Evolutionary conservation across 495 filamentous ascomycete species (phyloP), one percentile per base, ranked within the genome.

Genomic region (Hypoxylon subgilvum): DNA sequence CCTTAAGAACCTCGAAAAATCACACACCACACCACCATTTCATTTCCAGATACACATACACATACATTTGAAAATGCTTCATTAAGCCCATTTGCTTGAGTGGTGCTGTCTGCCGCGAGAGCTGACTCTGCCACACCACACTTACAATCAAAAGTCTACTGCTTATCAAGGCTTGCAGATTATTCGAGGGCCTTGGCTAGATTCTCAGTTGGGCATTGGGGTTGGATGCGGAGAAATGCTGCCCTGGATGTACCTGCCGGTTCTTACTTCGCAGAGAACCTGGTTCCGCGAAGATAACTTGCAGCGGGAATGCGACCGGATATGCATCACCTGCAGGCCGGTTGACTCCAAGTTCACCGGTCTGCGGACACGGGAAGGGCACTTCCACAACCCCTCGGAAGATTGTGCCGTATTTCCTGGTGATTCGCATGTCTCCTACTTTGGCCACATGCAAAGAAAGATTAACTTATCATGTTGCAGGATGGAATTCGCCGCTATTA

Each of bases 261-360:
- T 18, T 17, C 6, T 3, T 48, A 6, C 43, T 36, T 30, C n/a
- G 30, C 19, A 25, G 10, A 16, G 50, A 55, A 64, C 61, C 61
- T 59, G 61, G 61, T 59, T 59, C 54, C 21, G 49, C 36, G 44
- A 59, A 13, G 41, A 51, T 40, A 64, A 50, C 54, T 28, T 59
- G 61, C 61, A 64, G 61, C 61, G 48, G 49, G 49, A 64, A 64
- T 59, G 61, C 54, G 59, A 64, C 61, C 61, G 61, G 61, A 45
- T 55, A 58, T 58, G 61, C 53, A 64, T 52, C 28, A 30, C 54
- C 49, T 52, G 61, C 61, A 58, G 56, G 48, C 61, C 61, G 61
- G 36, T 36, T 27, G 45, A 3, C 30, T 17, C 36, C 21, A 32
- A 2, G 13, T 53, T 63, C 60, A 63, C 61, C 61, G 61, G 61